Base-by-base conservation (phyloP, 2,329 filamentous ascomycete genomes). In the Botrytis pseudocinerea region DNA sequence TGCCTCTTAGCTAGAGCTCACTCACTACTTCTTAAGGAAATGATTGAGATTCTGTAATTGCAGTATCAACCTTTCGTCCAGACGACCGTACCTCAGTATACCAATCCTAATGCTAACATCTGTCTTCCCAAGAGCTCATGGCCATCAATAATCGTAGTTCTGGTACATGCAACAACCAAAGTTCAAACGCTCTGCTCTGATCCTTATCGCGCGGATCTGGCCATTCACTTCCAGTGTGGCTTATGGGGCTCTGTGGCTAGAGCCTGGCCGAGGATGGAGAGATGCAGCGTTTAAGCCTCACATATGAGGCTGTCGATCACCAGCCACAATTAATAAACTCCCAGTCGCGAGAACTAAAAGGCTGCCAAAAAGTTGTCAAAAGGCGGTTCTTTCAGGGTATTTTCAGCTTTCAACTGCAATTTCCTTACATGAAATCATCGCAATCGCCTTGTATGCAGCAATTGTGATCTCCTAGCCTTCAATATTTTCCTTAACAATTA, bases 331-430 rank as follows among this genome's bases (percentile, higher is more conserved):
- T 20, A 59, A n/a, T 60, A 20, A 54, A 42, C 51, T 57, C 63
- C 46, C 63, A 57, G 54, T 54, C 69, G 63, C 70, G 61, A 71
- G 61, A 73, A 75, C 69, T 73, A 74, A 74, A 70, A 60, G 46
- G 42, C 54, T 51, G 46, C 32, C 46, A 64, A 73, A 71, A 73
- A 71, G 59, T 70, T 73, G 68, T 61, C 57, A 46, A 68, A 57
- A 66, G 48, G 61, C 32, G 16, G 66, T 48, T 40, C 48, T 68
- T 60, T 59, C 35, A 42, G 59, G 42, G 38, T 18, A 38, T 32
- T 68, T 22, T 46, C 70, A 68, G 57, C 70, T 72, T 60, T 48
- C 64, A 66, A 54, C 28, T 40, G 25, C 38, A 38, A n/a, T 22
- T n/a, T 60, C 25, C 60, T 40, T 28, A n/a, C 44, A 48, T 22